These are phyloP conservation scores for Backusella luteola DNA, from an alignment of 192 early-diverging fungal species.

Conservation along the genomic window DNA sequence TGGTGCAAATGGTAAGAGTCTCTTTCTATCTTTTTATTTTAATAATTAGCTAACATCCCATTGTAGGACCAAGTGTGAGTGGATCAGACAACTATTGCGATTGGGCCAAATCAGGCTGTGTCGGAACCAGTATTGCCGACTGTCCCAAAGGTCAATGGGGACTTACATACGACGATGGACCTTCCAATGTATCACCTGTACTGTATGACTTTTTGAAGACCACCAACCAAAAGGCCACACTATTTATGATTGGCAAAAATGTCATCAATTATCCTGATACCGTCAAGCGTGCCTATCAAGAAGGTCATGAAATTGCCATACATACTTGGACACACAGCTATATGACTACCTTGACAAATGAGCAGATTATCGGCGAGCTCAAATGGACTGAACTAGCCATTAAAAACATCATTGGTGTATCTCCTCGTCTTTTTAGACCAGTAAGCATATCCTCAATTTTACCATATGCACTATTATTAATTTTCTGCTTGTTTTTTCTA, in stretches of 20 bases:
- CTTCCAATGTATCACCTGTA: conserved; percentile 41
- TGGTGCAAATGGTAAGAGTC: conserved; percentile 17
- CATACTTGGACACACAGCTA: conserved; percentile 58
- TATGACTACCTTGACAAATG: conserved; percentile 58
- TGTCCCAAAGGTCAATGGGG: conserved; percentile 58
- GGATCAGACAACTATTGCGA: conserved; percentile 39
- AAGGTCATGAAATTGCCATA: conserved; percentile 42
- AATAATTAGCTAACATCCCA: no score
- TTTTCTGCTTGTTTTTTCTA: not conserved
- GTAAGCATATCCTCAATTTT: conserved; percentile 17
- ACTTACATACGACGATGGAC: conserved; percentile 60
- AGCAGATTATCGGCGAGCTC: conserved; percentile 67
- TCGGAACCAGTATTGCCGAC: conserved; percentile 29
- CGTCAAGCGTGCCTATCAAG: conserved; percentile 35
- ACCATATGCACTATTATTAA: not conserved
- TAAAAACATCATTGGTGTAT: conserved; percentile 45
- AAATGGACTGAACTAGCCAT: conserved; percentile 65
- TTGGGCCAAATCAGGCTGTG: conserved; percentile 53
- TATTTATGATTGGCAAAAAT: conserved; percentile 56
- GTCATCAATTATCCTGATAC: conserved; percentile 42
- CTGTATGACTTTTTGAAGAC: conserved; percentile 44
- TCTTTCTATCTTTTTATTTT: no score
- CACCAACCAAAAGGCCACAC: conserved; percentile 49
- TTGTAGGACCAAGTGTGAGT: conserved; percentile 15
- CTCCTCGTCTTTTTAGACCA: conserved; percentile 48